These are phyloP conservation scores for Pyrenochaeta sp. DNA, from an alignment of 2,329 filamentous ascomycete genomes.

Conservation along the genomic window DNA sequence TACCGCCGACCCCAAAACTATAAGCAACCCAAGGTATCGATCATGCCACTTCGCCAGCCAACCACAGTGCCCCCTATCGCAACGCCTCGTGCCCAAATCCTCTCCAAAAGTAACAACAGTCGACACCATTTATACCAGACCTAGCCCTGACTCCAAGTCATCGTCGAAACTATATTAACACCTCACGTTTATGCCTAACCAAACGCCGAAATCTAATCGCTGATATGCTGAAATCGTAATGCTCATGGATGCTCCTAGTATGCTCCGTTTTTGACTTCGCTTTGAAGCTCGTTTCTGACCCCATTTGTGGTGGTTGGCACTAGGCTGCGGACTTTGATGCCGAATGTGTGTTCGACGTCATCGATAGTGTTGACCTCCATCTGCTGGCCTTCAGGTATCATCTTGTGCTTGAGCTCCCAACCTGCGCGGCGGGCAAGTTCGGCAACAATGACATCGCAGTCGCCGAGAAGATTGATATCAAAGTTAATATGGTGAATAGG, in stretches of 20 bases:
- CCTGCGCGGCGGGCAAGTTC: conserved; percentile 84
- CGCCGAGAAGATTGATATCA: conserved; percentile 94
- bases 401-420: conserved; percentile 83
- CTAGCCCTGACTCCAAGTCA: not conserved
- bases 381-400: conserved; percentile 75
- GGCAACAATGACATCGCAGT: conserved; percentile 88
- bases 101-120: not conserved
- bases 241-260: conserved; percentile 14
- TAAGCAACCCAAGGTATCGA: not conserved
- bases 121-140: not conserved
- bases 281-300: conserved; percentile 12
- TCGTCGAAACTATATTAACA: conserved; percentile 9
- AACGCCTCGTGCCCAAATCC: not conserved
- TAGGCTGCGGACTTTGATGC: conserved; percentile 33
- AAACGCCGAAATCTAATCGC: conserved; percentile 20
- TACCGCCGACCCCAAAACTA: not conserved
- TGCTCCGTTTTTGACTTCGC: conserved; percentile 12
- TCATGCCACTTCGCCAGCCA: not conserved
- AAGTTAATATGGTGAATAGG: conserved; percentile 91
- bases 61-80: not conserved
- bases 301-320: conserved; percentile 25
- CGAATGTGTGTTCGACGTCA: conserved; percentile 40
- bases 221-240: conserved; percentile 3
- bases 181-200: conserved; percentile 5
- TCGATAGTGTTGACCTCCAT: conserved; percentile 61